Percentiles rank a stretch among this genome's conserved stretches.
Evolutionary conservation across 176 grass and related monocot species (phyloP).

Genomic region (Zea mays): DNA sequence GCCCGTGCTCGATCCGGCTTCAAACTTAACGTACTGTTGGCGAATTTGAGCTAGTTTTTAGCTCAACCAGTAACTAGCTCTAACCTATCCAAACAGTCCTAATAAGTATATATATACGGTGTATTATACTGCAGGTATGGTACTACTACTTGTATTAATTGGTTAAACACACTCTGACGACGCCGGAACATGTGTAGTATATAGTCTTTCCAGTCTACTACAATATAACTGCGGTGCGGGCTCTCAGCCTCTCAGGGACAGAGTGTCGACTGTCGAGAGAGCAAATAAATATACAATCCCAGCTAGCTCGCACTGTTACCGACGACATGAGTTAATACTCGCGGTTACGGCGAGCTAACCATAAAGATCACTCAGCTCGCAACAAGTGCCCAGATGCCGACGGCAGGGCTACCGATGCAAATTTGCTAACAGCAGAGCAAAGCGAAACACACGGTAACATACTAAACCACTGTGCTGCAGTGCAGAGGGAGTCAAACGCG

Average conservation of each 20-base stretch:
- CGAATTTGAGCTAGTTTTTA: too few relatives aligned
- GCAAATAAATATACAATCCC: background rate
- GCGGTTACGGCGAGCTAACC: background rate
- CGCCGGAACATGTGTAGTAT: background rate
- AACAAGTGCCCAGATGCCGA: conserved; percentile 21
- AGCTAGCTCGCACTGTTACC: background rate
- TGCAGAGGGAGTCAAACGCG: background rate
- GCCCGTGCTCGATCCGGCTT: background rate
- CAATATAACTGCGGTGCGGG: background rate
- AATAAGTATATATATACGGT: too few relatives aligned
- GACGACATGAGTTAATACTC: conserved; percentile 3
- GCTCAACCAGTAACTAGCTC: too few relatives aligned
- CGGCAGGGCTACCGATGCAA: conserved; percentile 21
- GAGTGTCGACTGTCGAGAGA: background rate
- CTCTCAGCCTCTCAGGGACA: background rate
- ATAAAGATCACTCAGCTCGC: too few relatives aligned
- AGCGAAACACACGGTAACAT: background rate
- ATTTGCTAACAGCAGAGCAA: conserved; percentile 6
- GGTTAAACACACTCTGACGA: background rate
- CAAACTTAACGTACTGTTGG: too few relatives aligned
- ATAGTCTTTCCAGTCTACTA: background rate
- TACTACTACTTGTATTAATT: background rate
- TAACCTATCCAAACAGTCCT: too few relatives aligned
- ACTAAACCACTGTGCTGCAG: too few relatives aligned
- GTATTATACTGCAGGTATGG: too few relatives aligned